These are phyloP conservation scores for Pleodorina starrii DNA, from an alignment of 139 green algal species.

Conservation along the genomic window DNA sequence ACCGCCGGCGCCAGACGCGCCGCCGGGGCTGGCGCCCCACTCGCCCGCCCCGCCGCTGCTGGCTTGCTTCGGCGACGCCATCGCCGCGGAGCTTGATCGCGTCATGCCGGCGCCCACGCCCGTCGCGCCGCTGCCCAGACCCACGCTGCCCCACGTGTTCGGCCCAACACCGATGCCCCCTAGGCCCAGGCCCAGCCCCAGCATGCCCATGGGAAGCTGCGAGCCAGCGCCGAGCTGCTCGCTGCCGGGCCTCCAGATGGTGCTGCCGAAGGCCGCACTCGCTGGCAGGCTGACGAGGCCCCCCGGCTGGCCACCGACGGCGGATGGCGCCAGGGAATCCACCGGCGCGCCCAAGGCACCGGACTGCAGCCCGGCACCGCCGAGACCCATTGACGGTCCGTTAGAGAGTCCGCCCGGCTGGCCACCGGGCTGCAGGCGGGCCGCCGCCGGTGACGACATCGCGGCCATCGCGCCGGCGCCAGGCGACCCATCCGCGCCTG, in stretches of 20 bases:
- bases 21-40: background rate
- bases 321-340: background rate
- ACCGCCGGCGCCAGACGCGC: background rate
- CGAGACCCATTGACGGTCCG: background rate
- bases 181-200: conserved; percentile 39
- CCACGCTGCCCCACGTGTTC: conserved; percentile 38
- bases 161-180: conserved; percentile 19
- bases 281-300: background rate
- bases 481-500: background rate
- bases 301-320: background rate
- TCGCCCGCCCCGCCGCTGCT: background rate
- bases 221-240: conserved; percentile 2
- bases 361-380: background rate
- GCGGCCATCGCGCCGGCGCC: background rate
- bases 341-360: background rate
- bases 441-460: background rate
- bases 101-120: no score
- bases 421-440: background rate
- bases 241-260: conserved; percentile 34
- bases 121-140: background rate
- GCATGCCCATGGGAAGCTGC: conserved; percentile 28
- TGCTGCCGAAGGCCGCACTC: conserved; percentile 12
- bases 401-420: background rate
- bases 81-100: background rate
- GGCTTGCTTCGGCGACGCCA: background rate